phyloP scores from a whole-genome alignment of 164 flowering plant genomes.

The Saururus chinensis region DNA sequence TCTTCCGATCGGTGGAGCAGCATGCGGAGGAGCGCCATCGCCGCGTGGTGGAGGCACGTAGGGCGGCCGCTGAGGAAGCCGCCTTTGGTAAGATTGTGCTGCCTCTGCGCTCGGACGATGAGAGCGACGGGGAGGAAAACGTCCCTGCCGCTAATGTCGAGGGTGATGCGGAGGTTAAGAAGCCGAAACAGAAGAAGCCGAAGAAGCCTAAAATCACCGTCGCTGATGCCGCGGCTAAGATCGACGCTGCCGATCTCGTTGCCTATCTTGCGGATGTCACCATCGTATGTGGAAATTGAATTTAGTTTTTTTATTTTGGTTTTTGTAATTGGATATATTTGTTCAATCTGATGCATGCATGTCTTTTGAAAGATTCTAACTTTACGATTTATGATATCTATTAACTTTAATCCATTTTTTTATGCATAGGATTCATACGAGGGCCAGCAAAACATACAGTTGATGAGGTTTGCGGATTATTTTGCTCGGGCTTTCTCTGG shows the following conservation, averaged over 20 bases:
- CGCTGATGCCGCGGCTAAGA: slow-evolving; percentile 36
- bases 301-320: slow-evolving; percentile 4
- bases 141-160: slow-evolving; percentile 6
- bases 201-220: slow-evolving; percentile 41
- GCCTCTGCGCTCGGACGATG: slow-evolving; percentile 9
- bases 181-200: slow-evolving; percentile 30
- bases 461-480: slow-evolving; percentile 80
- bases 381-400: background rate
- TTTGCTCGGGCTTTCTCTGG: slow-evolving; percentile 54
- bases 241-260: slow-evolving; percentile 30
- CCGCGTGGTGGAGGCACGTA: slow-evolving; percentile 21
- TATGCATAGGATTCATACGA: slow-evolving; percentile 42
- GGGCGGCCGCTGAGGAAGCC: slow-evolving; percentile 7
- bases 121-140: slow-evolving; percentile 11
- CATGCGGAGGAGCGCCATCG: slow-evolving; percentile 28
- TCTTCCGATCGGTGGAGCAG: slow-evolving; percentile 28
- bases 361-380: background rate
- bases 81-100: slow-evolving; percentile 1
- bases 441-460: slow-evolving; percentile 48
- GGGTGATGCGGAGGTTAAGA: slow-evolving; percentile 14
- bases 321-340: background rate
- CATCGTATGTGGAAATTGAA: slow-evolving; percentile 25
- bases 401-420: background rate
- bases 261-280: slow-evolving; percentile 41
- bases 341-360: background rate